Evolutionary conservation across 495 filamentous ascomycete genomes (phyloP).

Genomic region (Talaromyces stipitatus): DNA sequence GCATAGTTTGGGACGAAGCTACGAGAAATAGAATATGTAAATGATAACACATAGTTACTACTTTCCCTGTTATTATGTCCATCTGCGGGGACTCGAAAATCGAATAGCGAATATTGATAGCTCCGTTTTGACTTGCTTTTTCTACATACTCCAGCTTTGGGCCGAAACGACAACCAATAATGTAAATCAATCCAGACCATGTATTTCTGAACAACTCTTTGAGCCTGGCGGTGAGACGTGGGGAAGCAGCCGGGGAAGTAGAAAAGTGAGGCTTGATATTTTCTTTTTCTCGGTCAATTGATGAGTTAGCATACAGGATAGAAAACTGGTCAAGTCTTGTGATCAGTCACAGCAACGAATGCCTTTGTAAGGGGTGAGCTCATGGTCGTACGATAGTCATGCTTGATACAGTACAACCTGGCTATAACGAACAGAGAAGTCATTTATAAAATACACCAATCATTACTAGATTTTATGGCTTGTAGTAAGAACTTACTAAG

Average conservation of each 20-base stretch:
- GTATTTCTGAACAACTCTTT: background rate
- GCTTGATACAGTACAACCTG: too few species aligned
- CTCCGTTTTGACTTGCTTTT: background rate
- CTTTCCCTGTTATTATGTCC: background rate
- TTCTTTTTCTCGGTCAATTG: background rate
- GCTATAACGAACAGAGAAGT: too few species aligned
- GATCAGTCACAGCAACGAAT: background rate
- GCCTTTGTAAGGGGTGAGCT: background rate
- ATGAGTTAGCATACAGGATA: background rate
- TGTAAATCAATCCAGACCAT: background rate
- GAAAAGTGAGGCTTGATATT: background rate
- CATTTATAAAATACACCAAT: too few species aligned
- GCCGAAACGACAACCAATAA: background rate
- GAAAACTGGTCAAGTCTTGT: background rate
- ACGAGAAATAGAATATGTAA: background rate
- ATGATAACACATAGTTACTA: background rate
- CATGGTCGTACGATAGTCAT: too few species aligned
- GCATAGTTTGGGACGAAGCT: background rate
- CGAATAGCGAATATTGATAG: background rate
- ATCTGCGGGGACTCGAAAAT: background rate
- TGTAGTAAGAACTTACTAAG: too few species aligned
- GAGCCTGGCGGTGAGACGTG: background rate
- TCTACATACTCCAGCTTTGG: background rate
- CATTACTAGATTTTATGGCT: too few species aligned
- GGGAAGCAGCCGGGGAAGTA: background rate